phyloP scores from a whole-genome alignment of 495 filamentous ascomycete species.

The Hypomontagnella submonticulosa region DNA sequence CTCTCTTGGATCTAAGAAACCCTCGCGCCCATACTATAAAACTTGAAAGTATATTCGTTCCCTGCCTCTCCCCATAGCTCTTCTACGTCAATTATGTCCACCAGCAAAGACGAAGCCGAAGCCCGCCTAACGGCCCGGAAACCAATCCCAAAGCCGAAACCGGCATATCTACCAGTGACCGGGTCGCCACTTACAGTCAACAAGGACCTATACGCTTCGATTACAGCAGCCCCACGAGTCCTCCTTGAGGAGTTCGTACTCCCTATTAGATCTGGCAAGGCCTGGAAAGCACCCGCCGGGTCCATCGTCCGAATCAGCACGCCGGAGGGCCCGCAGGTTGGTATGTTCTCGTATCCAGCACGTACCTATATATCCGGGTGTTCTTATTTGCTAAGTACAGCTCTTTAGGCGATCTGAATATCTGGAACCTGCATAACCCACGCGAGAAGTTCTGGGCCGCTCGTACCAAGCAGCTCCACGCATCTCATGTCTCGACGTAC shows the following conservation, averaged over 20 bases:
- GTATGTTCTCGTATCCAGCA: conserved; percentile 2
- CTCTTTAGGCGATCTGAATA: conserved; percentile 72
- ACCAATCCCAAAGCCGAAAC: conserved; percentile 54
- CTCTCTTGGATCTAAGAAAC: not conserved
- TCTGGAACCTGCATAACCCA: conserved; percentile 80
- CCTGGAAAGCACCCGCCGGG: conserved; percentile 71
- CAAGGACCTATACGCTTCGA: conserved; percentile 53
- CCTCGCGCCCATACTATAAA: not conserved
- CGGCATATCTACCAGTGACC: conserved; percentile 60
- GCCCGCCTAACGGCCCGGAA: conserved; percentile 45
- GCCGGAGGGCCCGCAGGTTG: conserved; percentile 79
- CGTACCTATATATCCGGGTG: no score
- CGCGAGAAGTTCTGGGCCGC: conserved; percentile 83
- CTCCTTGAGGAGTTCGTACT: conserved; percentile 57
- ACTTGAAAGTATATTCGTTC: no score
- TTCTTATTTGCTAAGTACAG: not conserved
- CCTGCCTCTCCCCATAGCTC: not conserved
- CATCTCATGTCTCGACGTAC: conserved; percentile 73
- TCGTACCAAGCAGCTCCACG: conserved; percentile 80
- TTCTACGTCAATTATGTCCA: conserved; percentile 24
- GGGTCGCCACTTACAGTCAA: conserved; percentile 58
- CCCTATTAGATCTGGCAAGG: conserved; percentile 68
- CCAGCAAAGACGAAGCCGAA: conserved; percentile 41
- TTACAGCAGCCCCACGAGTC: conserved; percentile 49
- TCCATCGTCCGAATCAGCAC: conserved; percentile 77